A percentile compares a stretch with the other conserved stretches of the same genome.
These are phyloP conservation scores for Lactarius psammicola DNA, from an alignment of 768 basidiomycete genomes.

Conservation along the genomic window DNA sequence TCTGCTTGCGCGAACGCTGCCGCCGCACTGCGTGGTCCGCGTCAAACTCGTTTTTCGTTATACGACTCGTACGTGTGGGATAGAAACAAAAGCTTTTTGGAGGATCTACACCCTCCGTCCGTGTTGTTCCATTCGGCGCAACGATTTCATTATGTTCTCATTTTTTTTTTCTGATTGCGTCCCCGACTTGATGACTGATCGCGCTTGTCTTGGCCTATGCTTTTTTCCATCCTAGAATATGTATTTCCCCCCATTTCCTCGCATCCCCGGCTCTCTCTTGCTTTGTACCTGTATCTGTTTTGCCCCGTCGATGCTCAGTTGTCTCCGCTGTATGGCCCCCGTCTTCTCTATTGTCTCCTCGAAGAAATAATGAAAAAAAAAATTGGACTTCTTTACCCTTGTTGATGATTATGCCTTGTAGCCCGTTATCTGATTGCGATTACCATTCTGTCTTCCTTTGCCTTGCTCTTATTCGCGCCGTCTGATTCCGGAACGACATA, in stretches of 20 bases:
- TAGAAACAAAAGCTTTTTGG: not conserved
- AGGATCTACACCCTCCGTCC: not conserved
- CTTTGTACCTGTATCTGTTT: not conserved
- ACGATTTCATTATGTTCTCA: not conserved
- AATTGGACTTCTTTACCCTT: not conserved
- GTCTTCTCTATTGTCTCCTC: constrained; percentile 2
- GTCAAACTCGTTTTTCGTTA: not conserved
- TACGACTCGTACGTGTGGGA: not conserved
- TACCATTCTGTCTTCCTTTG: not conserved
- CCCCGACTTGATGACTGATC: not conserved
- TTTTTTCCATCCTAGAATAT: not conserved
- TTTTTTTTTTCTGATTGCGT: not conserved
- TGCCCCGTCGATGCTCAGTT: not conserved
- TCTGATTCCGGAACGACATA: not conserved
- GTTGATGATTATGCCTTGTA: not conserved
- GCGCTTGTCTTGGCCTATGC: not conserved
- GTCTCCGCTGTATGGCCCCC: not conserved
- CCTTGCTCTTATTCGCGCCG: not conserved
- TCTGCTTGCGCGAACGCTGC: not conserved
- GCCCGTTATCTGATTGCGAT: not conserved
- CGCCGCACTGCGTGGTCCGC: not conserved
- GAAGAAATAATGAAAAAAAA: not conserved
- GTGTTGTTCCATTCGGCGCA: not conserved
- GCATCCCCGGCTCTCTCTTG: not conserved
- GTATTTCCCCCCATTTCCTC: not conserved